Base-by-base conservation (phyloP, 768 basidiomycete species). In the Suillus variegatus region DNA sequence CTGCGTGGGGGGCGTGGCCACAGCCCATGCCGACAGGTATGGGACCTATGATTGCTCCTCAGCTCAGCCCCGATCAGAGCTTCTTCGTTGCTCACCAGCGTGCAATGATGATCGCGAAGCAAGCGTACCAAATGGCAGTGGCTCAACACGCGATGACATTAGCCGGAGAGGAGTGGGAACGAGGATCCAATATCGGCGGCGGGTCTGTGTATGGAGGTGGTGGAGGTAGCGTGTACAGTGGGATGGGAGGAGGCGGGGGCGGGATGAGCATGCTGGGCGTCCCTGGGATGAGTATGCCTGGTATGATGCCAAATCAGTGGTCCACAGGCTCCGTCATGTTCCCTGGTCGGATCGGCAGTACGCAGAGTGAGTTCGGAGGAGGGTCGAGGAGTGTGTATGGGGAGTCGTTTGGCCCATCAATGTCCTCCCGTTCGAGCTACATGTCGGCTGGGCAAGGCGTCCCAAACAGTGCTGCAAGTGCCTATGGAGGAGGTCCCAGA, bases 151-250 rank as follows among this genome's bases (percentile, higher is more conserved):
- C 94, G 6, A 90, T 94, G 85, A 90, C 88, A 9, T 87, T 88
- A 9, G 94, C 94, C n/a, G 92, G 85, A 22, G 94, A 95, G 40
- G 93, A 95, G 73, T 95, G 94, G 94, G 94, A 95, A 73, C 88
- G 93, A 41, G 84, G 86, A 8, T 93, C 91, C 62, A 85, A 80
- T 44, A 68, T 83, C 36, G 80, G 79, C 18, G 73, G 72, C 47
- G 80, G 78, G 32, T 76, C 77, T 49, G 75, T 74, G 38, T 78
- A 77, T 55, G 75, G 77, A n/a, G 75, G 76, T 10, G 74, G 75
- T 36, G 77, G 81, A 2, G 81, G 82, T 44, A 84, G 83, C 67
- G 81, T 83, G 57, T 85, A 83, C 70, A 83, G 84, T 4, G 82
- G 82, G 0, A 73, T 72, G 9, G 65, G 68, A 12, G 74, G 79